Evolutionary conservation across 2,329 filamentous ascomycete species (phyloP).

Genomic region (Penicillium polonicum): DNA sequence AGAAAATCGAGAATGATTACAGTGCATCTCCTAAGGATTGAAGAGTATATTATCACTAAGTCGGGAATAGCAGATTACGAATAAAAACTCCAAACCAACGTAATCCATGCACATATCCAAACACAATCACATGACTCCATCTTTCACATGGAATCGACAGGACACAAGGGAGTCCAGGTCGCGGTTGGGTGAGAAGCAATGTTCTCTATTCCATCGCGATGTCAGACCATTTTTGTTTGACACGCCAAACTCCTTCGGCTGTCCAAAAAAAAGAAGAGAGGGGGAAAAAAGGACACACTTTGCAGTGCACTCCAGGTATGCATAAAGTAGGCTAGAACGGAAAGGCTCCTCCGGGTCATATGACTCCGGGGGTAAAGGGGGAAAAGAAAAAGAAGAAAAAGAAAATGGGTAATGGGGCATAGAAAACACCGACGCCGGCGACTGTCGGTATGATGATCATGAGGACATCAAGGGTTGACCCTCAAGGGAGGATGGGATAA

Average conservation of each 20-base stretch:
- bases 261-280: conserved; percentile 2
- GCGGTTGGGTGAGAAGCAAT: neutral
- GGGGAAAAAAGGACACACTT: conserved; percentile 11
- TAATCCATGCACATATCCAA: conserved; percentile 23
- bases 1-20: neutral
- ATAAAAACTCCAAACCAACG: conserved; percentile 21
- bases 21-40: neutral
- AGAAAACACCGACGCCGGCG: conserved; percentile 18
- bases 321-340: conserved; percentile 9
- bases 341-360: neutral
- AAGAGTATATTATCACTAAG: conserved; percentile 27
- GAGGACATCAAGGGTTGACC: conserved; percentile 17
- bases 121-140: conserved; percentile 13
- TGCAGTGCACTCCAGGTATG: conserved; percentile 4
- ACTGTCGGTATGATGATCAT: conserved; percentile 20
- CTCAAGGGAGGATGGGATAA: conserved; percentile 7
- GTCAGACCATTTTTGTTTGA: conserved; percentile 19
- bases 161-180: neutral
- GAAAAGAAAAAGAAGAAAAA: neutral
- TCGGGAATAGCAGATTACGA: conserved; percentile 12
- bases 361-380: neutral
- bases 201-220: neutral
- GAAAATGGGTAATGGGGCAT: conserved; percentile 5
- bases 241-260: conserved; percentile 20
- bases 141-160: neutral